Evolutionary conservation across 805 yeast species (phyloP).

Genomic region (Ogataea pini): DNA sequence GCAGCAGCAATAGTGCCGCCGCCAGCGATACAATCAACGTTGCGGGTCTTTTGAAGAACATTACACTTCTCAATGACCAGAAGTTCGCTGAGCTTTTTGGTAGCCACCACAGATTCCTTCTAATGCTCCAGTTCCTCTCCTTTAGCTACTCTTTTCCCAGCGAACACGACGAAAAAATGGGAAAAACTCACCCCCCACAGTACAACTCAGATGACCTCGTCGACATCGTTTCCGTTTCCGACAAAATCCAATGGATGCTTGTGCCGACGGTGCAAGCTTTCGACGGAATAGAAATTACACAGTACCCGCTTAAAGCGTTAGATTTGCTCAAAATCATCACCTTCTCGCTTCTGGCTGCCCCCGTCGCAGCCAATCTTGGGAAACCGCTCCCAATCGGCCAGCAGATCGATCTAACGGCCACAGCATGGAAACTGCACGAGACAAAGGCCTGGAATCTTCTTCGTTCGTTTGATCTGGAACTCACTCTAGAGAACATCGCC

Average conservation of each 20-base stretch:
- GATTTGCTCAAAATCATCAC: slow-evolving; percentile 48
- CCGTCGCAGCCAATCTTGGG: slow-evolving; percentile 30
- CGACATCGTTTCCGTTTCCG: slow-evolving; percentile 26
- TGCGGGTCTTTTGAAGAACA: slow-evolving; percentile 44
- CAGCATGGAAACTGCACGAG: slow-evolving; percentile 46
- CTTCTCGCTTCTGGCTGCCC: slow-evolving; percentile 47
- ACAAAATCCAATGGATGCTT: slow-evolving; percentile 32
- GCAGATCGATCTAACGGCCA: slow-evolving; percentile 27
- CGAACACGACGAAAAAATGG: slow-evolving; percentile 16
- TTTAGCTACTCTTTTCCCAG: slow-evolving; percentile 25
- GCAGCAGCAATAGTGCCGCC: neutral
- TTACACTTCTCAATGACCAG: slow-evolving; percentile 46
- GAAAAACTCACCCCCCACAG: slow-evolving; percentile 7
- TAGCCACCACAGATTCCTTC: slow-evolving; percentile 35
- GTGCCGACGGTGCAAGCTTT: slow-evolving; percentile 41
- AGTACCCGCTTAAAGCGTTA: slow-evolving; percentile 40
- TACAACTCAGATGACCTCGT: slow-evolving; percentile 11
- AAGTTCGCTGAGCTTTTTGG: slow-evolving; percentile 40
- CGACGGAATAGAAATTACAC: slow-evolving; percentile 45
- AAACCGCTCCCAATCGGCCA: slow-evolving; percentile 16
- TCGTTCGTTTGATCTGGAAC: slow-evolving; percentile 47
- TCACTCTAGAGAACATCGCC: slow-evolving; percentile 29
- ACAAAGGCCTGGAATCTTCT: slow-evolving; percentile 45
- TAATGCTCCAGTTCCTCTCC: slow-evolving; percentile 50
- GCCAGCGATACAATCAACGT: slow-evolving; percentile 35